phyloP scores from a whole-genome alignment of 306 rosid species.

The Carpinus viminea region DNA sequence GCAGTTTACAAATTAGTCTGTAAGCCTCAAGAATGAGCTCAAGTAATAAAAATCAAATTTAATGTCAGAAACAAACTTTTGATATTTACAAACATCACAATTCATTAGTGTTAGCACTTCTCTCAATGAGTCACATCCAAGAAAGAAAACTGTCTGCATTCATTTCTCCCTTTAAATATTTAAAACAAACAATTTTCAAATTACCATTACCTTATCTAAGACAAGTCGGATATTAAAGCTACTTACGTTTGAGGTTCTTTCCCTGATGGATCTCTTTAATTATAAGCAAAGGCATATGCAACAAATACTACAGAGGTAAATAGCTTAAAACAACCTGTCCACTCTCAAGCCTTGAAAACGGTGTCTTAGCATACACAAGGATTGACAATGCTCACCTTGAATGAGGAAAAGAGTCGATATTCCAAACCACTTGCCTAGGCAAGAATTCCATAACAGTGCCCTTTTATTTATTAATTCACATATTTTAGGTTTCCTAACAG shows the following conservation, averaged over 20 bases:
- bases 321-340: not conserved
- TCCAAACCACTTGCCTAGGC: not conserved
- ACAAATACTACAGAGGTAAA: not conserved
- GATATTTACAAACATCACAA: not conserved
- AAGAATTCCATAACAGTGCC: not conserved
- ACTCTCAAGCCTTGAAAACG: not conserved
- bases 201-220: not conserved
- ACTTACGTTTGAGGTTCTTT: not conserved
- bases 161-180: not conserved
- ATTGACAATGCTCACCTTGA: not conserved
- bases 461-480: not conserved
- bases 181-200: not conserved
- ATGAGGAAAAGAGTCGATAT: not conserved
- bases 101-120: not conserved
- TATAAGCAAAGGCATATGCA: not conserved
- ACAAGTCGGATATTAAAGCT: not conserved
- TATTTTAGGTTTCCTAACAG: not conserved
- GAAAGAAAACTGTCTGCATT: not conserved
- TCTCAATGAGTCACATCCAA: not conserved
- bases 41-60: not conserved
- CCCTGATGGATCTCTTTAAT: not conserved
- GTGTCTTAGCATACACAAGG: not conserved
- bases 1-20: not conserved
- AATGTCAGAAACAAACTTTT: not conserved
- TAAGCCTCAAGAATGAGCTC: not conserved